phyloP scores from a whole-genome alignment of 345 rosid genomes.

The Ailanthus altissimus region DNA sequence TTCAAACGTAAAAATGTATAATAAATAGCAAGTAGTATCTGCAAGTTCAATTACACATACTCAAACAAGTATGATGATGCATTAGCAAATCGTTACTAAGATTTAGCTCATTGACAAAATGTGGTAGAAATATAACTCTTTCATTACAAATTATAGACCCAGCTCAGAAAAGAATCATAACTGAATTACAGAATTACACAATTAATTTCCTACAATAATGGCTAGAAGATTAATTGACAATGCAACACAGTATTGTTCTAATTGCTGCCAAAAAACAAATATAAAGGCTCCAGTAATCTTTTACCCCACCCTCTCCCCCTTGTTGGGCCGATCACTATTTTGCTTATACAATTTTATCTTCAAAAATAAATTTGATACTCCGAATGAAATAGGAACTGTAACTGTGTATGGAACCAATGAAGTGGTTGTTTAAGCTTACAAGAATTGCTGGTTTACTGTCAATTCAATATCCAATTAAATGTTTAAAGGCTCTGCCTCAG shows the following conservation, averaged over 20 bases:
- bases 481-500: conserved; percentile 81
- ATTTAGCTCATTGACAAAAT: not conserved
- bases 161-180: conserved; percentile 19
- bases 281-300: not conserved
- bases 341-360: conserved; percentile 11
- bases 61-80: not conserved
- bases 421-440: conserved; percentile 18
- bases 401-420: conserved; percentile 20
- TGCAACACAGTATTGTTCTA: conserved; percentile 17
- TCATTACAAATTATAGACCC: conserved; percentile 12
- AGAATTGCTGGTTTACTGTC: not conserved
- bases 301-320: conserved; percentile 18
- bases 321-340: conserved; percentile 22
- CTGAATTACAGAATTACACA: conserved; percentile 5
- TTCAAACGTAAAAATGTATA: not conserved
- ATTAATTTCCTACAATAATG: conserved; percentile 12
- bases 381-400: conserved; percentile 4
- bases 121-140: not conserved
- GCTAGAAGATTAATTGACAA: conserved; percentile 9
- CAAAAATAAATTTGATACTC: conserved; percentile 19
- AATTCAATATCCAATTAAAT: conserved; percentile 35
- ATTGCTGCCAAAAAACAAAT: conserved; percentile 19
- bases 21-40: not conserved
- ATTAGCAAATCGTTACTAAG: not conserved
- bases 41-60: not conserved